Conservation (phyloP, 2,329 filamentous ascomycete species). For the Blastomyces parvus region DNA sequence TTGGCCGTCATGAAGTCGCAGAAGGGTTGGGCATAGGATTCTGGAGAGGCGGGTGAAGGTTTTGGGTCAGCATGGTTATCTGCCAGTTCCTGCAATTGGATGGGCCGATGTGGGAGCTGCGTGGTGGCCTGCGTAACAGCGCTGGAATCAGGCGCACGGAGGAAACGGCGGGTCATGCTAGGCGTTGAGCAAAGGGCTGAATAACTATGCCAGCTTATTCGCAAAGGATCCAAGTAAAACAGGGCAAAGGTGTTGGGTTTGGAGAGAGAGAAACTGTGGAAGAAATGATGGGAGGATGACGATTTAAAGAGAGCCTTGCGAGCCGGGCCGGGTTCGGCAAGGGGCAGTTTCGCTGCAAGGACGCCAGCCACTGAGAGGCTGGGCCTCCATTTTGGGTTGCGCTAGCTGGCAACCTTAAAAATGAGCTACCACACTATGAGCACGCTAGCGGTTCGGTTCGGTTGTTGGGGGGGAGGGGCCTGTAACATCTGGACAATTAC, state of each 20-base stretch:
- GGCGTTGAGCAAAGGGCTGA: background rate
- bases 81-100: background rate
- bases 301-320: too few species aligned
- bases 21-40: slow-evolving; percentile 72
- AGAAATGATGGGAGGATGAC: background rate
- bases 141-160: background rate
- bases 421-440: background rate
- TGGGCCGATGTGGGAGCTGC: background rate
- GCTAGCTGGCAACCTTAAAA: background rate
- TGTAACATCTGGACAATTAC: too few species aligned
- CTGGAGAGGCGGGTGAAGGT: slow-evolving; percentile 28
- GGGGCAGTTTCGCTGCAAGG: too few species aligned
- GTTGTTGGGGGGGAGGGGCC: too few species aligned
- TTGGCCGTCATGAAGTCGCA: slow-evolving; percentile 80
- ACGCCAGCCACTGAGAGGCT: background rate
- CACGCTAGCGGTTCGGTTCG: too few species aligned
- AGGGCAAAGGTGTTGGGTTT: background rate
- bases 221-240: background rate
- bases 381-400: too few species aligned
- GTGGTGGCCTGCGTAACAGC: background rate
- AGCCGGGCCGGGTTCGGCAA: too few species aligned
- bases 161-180: slow-evolving; percentile 4
- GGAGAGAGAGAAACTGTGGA: background rate
- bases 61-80: background rate
- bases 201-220: background rate